These are phyloP conservation scores for Elongisporangium undulatum DNA, from an alignment of 352 stramenopile genomes.

Conservation along the genomic window DNA sequence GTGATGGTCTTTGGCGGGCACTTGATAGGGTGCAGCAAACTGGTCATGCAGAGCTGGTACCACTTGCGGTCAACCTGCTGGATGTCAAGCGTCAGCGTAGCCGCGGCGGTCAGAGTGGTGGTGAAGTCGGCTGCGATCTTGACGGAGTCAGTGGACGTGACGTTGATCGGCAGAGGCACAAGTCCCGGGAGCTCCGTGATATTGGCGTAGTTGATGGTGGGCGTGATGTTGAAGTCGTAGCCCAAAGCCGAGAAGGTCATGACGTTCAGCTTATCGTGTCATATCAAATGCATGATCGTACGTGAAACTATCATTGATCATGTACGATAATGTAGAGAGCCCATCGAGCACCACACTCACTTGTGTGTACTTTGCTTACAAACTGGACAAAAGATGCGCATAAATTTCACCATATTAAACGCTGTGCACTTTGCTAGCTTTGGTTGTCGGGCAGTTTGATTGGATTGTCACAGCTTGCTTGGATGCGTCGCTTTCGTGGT, in stretches of 20 bases:
- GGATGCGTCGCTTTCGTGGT: too few relatives aligned
- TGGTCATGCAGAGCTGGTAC: slow-evolving; percentile 54
- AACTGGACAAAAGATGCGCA: too few relatives aligned
- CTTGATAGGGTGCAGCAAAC: slow-evolving; percentile 27
- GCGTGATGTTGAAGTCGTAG: slow-evolving; percentile 43
- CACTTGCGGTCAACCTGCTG: slow-evolving; percentile 49
- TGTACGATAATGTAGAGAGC: too few relatives aligned
- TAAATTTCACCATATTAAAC: too few relatives aligned
- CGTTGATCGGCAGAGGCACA: slow-evolving; percentile 35
- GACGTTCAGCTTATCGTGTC: slow-evolving; percentile 37
- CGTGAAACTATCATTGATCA: too few relatives aligned
- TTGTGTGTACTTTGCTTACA: too few relatives aligned
- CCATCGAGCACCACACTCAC: too few relatives aligned
- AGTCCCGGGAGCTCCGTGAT: slow-evolving; percentile 37
- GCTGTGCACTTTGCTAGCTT: too few relatives aligned
- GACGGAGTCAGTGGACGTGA: slow-evolving; percentile 26
- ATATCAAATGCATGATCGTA: too few relatives aligned
- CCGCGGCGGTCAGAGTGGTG: slow-evolving; percentile 22
- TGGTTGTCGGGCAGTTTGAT: too few relatives aligned
- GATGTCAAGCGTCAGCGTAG: slow-evolving; percentile 35
- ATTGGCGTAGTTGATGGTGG: slow-evolving; percentile 40
- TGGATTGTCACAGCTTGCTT: too few relatives aligned
- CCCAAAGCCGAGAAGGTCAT: slow-evolving; percentile 45
- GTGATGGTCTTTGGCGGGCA: slow-evolving; percentile 28
- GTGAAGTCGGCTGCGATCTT: slow-evolving; percentile 41